Evolutionary conservation across 768 basidiomycete genomes (phyloP), one percentile per base, ranked within the genome.

Genomic region (Lenzites betulinus): DNA sequence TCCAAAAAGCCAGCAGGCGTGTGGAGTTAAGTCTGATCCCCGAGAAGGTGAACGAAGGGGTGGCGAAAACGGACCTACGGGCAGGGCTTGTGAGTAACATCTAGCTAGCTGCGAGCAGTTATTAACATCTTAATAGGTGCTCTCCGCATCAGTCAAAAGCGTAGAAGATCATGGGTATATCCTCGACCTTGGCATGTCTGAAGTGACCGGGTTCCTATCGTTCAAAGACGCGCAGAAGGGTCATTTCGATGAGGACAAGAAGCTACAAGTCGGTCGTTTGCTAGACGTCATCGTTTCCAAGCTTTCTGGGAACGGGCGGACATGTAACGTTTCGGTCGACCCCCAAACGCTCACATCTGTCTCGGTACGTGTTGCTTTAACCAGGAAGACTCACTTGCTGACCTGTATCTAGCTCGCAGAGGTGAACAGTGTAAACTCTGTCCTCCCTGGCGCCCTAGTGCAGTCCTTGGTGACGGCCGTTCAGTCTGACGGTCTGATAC

Each of bases 151-250:
- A 35, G 80, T 96, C 51, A 87, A 87, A 74, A 92, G 89, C 67
- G 77, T 91, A 18, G 97, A 99, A 76, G 97, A 98, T 69, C 93
- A 97, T 71, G 95, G 97, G 1, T 98, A 96, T 75, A 83, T 89
- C 57, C 79, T 99, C 8, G 92, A 95, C 64, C 77, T 97, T 39
- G 96, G 95, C 2, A 69, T 97, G 18, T 72, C 85, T 11, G 87
- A 82, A n/a, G 73, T 92, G 35, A 84, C 92, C 60, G 92, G 92
- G 42, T 99, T 98, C 74, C 71, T 98, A 48, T 81, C 88, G 1
- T 92, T 91, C 78, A 86, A 87, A 68, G 89, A 93, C 46, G 79
- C 82, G 1, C 75, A 80, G 63, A 79, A 80, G 58, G 72, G 69
- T 16, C 60, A 62, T 5, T 66, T 72, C n/a, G 69, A 67, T 6